Base-by-base conservation (phyloP, 2,329 filamentous ascomycete species). In the Magnaporthiopsis poae region DNA sequence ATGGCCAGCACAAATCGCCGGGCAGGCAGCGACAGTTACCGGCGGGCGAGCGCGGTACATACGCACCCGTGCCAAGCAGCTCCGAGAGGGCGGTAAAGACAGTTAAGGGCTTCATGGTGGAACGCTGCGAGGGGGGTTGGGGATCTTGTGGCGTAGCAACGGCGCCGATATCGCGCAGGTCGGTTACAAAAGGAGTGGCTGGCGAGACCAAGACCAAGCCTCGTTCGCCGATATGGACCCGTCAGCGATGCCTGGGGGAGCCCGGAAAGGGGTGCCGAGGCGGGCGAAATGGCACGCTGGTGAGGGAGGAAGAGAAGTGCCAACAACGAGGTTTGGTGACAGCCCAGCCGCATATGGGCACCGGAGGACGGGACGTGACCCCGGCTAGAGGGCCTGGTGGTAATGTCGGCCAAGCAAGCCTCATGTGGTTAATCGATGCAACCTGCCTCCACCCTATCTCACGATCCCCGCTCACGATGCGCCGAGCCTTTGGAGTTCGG, bases 1-100 rank as follows among this genome's bases (percentile, higher is more conserved):
- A 60, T 1, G 68, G 68, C 68, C 67, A 69, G 35, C 60, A 29
- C 13, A 18, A 27, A 9, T 56, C 52, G 2, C 67, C 67, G 11
- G 67, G 67, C 1, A 67, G 62, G 62, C 36, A 46, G 31, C 61
- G 61, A 12, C 61, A 62, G 7, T 56, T 56, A 5, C 21, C 46
- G 5, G 18, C 46, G 46, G 46, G 46, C 18, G 46, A 56, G 46
- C 7, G 21, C 46, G 46, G 46, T 2, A 56, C 46, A 21, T 7
- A 25, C 11, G 46, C 21, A 11, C 7, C 18, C 18, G 46, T 25
- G 46, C 46, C 21, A 56, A 25, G 5, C 46, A 56, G 21, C 46
- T 21, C 46, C 18, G 46, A 56, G n/a, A 56, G 46, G 46, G 21
- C 46, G 46, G n/a, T 21, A 9, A 56, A 2, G 21, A 56, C 18